Evolutionary conservation across 2,329 filamentous ascomycete species (phyloP), one percentile per base, ranked within the genome.

Genomic region (Aquanectria penicillioides): DNA sequence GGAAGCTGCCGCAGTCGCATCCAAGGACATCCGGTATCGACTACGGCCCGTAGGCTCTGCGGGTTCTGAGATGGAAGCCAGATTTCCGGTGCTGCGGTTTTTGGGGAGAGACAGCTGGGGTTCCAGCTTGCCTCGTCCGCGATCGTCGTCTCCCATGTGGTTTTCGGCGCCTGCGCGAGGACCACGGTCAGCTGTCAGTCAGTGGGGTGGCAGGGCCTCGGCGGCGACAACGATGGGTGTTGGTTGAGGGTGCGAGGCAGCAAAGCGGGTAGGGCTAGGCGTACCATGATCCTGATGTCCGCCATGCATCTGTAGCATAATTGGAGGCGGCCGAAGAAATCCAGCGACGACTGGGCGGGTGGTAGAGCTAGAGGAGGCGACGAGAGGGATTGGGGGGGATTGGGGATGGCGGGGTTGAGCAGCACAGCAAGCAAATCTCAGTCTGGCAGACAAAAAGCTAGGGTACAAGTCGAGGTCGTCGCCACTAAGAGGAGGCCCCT

Each of bases 1-100:
- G 64, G 84, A 82, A 60, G 86, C 82, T 49, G 88, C 85, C 57
- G 87, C 88, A 75, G 88, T 84, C 58, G 87, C 88, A 76, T 95
- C 93, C 71, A 94, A 88, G 47, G 92, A 94, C 77, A 92, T 89
- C 61, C 90, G 89, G 73, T 88, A 82, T 78, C 86, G 81, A 65
- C 83, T 81, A 63, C 83, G 86, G 65, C 89, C 86, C 47, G 84
- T 76, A 17, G 61, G 46, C 13, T 89, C 86, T 47, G 84, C 76
- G 22, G 61, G 50, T n/a, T 85, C 82, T 63, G 74, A 73, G 63
- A 78, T 73, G 63, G 82, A 73, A 57, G 80, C 76, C 59, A 89
- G 79, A 70, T 88, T 89, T 49, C 85, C 83, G n/a, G 86, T 88
- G 73, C 86, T 89, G 69, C 84, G 81, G 73, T 88, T 89, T 75